Percentiles rank a stretch among this genome's conserved stretches.
phyloP scores from a whole-genome alignment of 768 basidiomycete species.

The Hygrocybe punicea region DNA sequence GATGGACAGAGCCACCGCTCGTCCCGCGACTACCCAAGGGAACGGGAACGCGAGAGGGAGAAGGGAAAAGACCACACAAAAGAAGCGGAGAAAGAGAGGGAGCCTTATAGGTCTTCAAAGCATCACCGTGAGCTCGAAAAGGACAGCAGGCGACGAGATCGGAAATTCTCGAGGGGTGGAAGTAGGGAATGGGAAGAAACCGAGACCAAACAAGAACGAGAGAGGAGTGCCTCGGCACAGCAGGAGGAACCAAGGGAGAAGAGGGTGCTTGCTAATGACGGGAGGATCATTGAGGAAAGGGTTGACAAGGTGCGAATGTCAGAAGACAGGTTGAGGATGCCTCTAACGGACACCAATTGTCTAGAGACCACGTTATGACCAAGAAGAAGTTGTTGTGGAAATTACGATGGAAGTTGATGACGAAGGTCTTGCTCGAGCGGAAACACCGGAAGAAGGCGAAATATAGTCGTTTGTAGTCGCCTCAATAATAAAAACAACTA shows the following conservation, averaged over 20 bases:
- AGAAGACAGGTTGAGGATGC: neutral
- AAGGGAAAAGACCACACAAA: conserved; percentile 34
- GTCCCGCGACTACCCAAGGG: conserved; percentile 42
- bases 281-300: conserved; percentile 65
- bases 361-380: conserved; percentile 55
- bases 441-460: conserved; percentile 86
- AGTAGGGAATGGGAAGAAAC: conserved; percentile 50
- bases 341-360: neutral
- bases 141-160: conserved; percentile 49
- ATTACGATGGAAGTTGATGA: conserved; percentile 44
- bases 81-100: conserved; percentile 31
- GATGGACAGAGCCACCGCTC: conserved; percentile 41
- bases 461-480: conserved; percentile 42
- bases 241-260: conserved; percentile 53
- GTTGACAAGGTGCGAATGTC: neutral
- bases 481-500: too few species aligned
- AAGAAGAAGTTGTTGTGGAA: conserved; percentile 33
- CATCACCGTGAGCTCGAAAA: conserved; percentile 49
- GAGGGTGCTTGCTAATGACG: conserved; percentile 46
- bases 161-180: conserved; percentile 28
- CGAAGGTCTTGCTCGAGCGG: conserved; percentile 47
- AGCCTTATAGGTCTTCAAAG: conserved; percentile 17
- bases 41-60: conserved; percentile 41
- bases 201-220: conserved; percentile 30
- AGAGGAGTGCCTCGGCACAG: conserved; percentile 35